These are phyloP conservation scores for Phoma sp. DNA, from an alignment of 2,329 filamentous ascomycete species.

Conservation along the genomic window DNA sequence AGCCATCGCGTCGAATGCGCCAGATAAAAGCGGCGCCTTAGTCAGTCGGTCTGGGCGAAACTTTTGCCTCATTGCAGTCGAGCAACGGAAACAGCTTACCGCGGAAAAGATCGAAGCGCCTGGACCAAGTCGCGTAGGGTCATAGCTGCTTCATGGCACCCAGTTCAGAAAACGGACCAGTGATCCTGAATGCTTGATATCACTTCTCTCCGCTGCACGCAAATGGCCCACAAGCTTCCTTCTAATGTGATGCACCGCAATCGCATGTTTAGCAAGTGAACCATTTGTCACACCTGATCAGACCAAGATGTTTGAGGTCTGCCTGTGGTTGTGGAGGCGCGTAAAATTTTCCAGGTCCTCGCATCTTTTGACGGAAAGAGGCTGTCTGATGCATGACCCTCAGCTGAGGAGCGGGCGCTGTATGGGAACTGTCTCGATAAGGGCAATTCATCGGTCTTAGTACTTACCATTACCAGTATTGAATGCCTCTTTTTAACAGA, in stretches of 20 bases:
- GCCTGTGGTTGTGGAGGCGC: neutral
- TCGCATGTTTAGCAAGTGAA: neutral
- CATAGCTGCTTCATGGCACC: constrained; percentile 9
- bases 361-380: constrained; percentile 30
- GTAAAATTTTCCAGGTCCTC: constrained; percentile 9
- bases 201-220: constrained; percentile 8
- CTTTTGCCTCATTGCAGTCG: constrained; percentile 16
- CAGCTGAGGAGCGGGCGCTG: neutral
- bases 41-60: constrained; percentile 19
- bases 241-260: neutral
- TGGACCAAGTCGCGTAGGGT: constrained; percentile 18
- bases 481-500: constrained; percentile 9
- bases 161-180: constrained; percentile 27
- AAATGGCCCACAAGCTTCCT: constrained; percentile 1
- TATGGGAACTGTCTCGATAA: neutral
- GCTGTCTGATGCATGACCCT: constrained; percentile 18
- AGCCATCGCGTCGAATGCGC: neutral
- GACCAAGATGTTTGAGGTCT: neutral
- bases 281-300: constrained; percentile 6
- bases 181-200: neutral
- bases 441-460: neutral
- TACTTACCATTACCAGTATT: neutral
- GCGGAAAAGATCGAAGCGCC: constrained; percentile 15
- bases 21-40: constrained; percentile 13
- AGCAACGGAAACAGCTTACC: constrained; percentile 15